phyloP scores from a whole-genome alignment of 495 filamentous ascomycete genomes.

The Sabuloglossum arenarium region DNA sequence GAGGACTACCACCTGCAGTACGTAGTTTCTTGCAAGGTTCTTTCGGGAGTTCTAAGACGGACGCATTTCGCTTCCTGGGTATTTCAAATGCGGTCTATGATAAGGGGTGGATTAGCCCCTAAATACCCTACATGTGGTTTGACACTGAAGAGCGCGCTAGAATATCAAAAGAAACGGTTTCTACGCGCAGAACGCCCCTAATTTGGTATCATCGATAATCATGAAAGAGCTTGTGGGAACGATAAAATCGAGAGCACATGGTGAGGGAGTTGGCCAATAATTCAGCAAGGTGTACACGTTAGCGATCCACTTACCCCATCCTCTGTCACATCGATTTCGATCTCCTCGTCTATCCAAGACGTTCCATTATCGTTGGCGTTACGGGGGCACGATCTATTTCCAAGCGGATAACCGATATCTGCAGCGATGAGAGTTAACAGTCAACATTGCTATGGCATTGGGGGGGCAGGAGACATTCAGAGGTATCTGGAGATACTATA shows the following conservation, averaged over 20 bases:
- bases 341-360: background rate
- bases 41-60: background rate
- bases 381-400: background rate
- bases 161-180: too few species aligned
- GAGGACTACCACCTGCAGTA: constrained; percentile 1
- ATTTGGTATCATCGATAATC: too few species aligned
- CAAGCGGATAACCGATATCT: background rate
- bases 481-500: too few species aligned
- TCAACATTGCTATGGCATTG: background rate
- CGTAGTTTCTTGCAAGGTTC: background rate
- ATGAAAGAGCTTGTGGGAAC: background rate
- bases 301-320: background rate
- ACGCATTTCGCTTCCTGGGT: background rate
- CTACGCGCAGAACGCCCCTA: background rate
- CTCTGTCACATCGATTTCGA: background rate
- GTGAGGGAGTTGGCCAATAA: too few species aligned
- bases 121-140: background rate
- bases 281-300: background rate
- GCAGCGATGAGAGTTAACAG: background rate
- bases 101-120: background rate
- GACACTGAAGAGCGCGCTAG: background rate
- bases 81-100: background rate
- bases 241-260: background rate
- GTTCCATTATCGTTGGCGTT: background rate
- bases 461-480: background rate